Conservation (phyloP, 768 basidiomycete species). For the Phaeolepiota aurea region DNA sequence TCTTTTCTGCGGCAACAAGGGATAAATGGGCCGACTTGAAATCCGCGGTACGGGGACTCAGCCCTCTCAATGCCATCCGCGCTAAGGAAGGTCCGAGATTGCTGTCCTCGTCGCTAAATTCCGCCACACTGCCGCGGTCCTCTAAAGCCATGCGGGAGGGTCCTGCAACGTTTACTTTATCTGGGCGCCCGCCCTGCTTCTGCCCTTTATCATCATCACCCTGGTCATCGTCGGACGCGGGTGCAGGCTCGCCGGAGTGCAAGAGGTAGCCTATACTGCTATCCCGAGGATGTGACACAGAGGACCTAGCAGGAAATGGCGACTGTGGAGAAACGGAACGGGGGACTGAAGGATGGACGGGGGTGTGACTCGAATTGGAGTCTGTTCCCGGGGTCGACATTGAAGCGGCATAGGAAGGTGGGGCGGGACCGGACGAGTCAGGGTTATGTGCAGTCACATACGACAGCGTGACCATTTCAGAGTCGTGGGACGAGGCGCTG, state of each 20-base stretch:
- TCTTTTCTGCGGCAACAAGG: not conserved
- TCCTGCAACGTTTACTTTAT: not conserved
- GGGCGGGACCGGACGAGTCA: slow-evolving; percentile 11
- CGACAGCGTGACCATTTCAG: slow-evolving; percentile 10
- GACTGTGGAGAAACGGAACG: slow-evolving; percentile 16
- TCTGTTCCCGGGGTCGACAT: slow-evolving; percentile 13
- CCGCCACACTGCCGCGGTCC: not conserved
- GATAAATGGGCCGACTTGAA: slow-evolving; percentile 3
- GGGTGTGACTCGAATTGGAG: slow-evolving; percentile 7
- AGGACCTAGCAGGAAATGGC: not conserved
- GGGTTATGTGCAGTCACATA: slow-evolving; percentile 16
- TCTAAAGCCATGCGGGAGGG: not conserved
- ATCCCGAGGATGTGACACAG: slow-evolving; percentile 8
- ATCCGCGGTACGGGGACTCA: slow-evolving; percentile 38
- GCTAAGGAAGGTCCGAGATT: slow-evolving; percentile 19
- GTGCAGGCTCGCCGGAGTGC: slow-evolving; percentile 5
- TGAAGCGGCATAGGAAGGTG: slow-evolving; percentile 22
- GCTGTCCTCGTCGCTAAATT: slow-evolving; percentile 17
- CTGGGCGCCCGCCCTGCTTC: not conserved
- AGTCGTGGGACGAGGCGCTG: slow-evolving; percentile 1
- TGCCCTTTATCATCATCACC: not conserved
- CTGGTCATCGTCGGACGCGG: not conserved
- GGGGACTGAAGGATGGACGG: slow-evolving; percentile 16
- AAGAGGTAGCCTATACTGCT: slow-evolving; percentile 13
- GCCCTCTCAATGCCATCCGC: slow-evolving; percentile 31